phyloP scores from a whole-genome alignment of 2,329 filamentous ascomycete genomes.

The Fusarium acutatum region DNA sequence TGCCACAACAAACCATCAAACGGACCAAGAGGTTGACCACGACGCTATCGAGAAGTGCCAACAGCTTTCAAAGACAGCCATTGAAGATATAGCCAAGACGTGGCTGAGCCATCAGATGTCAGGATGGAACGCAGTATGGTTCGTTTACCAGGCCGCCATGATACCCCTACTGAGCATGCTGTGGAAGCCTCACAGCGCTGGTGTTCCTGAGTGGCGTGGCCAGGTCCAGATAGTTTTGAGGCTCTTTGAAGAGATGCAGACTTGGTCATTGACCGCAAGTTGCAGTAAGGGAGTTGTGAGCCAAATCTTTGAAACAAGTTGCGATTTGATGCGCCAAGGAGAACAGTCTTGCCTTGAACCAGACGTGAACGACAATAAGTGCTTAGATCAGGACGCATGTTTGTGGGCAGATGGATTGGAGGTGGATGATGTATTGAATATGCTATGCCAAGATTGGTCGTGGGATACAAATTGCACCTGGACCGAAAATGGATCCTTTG shows the following conservation, averaged over 20 bases:
- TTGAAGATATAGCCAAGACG: neutral
- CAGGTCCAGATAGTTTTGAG: neutral
- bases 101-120: conserved; percentile 3
- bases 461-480: neutral
- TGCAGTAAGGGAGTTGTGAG: neutral
- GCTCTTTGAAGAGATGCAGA: neutral
- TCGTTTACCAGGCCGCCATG: conserved; percentile 2
- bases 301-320: neutral
- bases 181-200: neutral
- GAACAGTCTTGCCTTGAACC: neutral
- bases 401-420: neutral
- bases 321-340: neutral
- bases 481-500: neutral
- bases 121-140: conserved; percentile 8
- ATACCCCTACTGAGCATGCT: neutral
- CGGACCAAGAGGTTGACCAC: neutral
- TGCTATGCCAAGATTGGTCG: neutral
- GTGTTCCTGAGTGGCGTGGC: neutral
- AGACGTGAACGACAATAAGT: neutral
- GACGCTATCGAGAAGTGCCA: neutral
- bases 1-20: neutral
- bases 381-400: neutral
- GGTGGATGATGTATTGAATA: conserved; percentile 2
- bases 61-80: neutral
- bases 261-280: neutral